A percentile compares a stretch with the other conserved stretches of the same genome.
These are phyloP conservation scores for Setaria italica DNA, from an alignment of 202 grass and related monocot genomes.

Conservation along the genomic window DNA sequence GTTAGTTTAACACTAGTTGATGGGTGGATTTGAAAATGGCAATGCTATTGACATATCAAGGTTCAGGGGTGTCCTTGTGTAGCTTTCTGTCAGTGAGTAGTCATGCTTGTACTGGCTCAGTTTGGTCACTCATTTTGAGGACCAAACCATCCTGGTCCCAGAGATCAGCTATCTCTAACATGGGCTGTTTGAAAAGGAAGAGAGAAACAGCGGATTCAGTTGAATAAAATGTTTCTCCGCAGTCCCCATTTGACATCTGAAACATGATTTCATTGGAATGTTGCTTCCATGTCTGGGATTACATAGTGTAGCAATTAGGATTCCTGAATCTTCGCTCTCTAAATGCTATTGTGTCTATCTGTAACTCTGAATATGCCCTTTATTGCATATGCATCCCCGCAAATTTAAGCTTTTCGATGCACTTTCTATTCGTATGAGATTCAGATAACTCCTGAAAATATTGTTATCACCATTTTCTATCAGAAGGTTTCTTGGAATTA, in stretches of 20 bases:
- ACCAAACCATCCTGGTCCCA: not conserved
- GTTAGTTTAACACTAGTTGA: not conserved
- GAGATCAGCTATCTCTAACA: not conserved
- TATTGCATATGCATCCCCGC: not conserved
- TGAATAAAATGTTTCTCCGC: not conserved
- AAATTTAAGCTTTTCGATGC: not conserved
- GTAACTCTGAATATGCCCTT: not conserved
- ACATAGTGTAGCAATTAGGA: constrained; percentile 9
- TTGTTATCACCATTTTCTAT: not conserved
- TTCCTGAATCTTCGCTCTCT: not conserved
- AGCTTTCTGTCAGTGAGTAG: not conserved
- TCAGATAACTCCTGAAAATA: not conserved
- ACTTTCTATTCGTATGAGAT: constrained; percentile 7
- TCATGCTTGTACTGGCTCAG: not conserved
- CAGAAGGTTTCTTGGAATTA: not conserved
- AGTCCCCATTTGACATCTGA: constrained; percentile 13
- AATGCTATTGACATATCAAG: constrained; percentile 8
- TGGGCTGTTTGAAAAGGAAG: constrained; percentile 21
- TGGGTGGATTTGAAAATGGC: constrained; percentile 31
- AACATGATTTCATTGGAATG: not conserved
- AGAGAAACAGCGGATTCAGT: not conserved
- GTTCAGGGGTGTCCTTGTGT: not conserved
- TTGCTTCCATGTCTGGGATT: constrained; percentile 20
- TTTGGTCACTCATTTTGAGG: constrained; percentile 17
- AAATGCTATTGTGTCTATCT: constrained; percentile 18